Conservation (phyloP, 441 rosid species). For the Iberis amara region DNA sequence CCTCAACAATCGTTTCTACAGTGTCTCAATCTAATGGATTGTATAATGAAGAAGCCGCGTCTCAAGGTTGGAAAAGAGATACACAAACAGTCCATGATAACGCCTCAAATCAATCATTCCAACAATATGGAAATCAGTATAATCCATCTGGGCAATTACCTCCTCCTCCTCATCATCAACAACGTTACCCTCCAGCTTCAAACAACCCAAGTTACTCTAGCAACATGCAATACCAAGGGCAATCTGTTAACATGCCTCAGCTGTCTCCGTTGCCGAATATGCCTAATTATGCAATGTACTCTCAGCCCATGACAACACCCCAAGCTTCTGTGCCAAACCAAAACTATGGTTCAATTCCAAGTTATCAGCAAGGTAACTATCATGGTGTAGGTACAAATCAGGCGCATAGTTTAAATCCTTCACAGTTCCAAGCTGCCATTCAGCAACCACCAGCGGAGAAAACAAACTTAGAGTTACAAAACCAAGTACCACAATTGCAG, state of each 20-base stretch:
- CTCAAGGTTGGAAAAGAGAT: slow-evolving; percentile 55
- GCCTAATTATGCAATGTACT: slow-evolving; percentile 29
- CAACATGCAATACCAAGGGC: slow-evolving; percentile 50
- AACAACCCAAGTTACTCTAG: slow-evolving; percentile 40
- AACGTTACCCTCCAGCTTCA: slow-evolving; percentile 43
- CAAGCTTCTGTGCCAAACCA: slow-evolving; percentile 42
- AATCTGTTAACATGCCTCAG: slow-evolving; percentile 43
- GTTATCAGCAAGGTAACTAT: slow-evolving; percentile 37
- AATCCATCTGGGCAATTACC: slow-evolving; percentile 47
- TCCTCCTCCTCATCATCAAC: slow-evolving; percentile 42
- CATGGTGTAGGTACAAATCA: slow-evolving; percentile 42
- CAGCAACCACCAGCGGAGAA: slow-evolving; percentile 42
- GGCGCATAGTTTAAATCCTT: slow-evolving; percentile 40
- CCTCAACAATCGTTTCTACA: slow-evolving; percentile 34
- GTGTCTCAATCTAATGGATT: slow-evolving; percentile 31
- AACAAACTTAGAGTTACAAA: slow-evolving; percentile 40
- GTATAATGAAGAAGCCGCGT: slow-evolving; percentile 34
- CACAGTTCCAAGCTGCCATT: slow-evolving; percentile 46
- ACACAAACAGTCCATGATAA: slow-evolving; percentile 42
- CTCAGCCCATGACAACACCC: slow-evolving; percentile 43
- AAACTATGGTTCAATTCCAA: slow-evolving; percentile 41
- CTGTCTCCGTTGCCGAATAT: slow-evolving; percentile 43
- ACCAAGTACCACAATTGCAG: slow-evolving; percentile 45
- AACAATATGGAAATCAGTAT: slow-evolving; percentile 50
- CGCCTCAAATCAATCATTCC: slow-evolving; percentile 39